Evolutionary conservation across 2,329 filamentous ascomycete genomes (phyloP).

Genomic region (Penicillium sp.): DNA sequence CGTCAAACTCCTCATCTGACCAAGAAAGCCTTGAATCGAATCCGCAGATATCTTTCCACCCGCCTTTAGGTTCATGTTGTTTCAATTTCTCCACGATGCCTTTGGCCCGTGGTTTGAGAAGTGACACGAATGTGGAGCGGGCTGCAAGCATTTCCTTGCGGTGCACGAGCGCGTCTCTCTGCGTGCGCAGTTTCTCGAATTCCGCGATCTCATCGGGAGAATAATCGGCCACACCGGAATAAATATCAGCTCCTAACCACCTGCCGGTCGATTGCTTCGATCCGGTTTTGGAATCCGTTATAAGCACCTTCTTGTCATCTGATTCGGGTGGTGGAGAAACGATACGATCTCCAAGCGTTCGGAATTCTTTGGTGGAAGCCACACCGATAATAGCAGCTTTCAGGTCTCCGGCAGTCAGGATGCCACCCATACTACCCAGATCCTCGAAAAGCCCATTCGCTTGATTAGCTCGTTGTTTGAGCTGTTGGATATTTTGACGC

Average conservation of each 20-base stretch:
- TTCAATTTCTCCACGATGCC: constrained; percentile 46
- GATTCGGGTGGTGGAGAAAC: constrained; percentile 33
- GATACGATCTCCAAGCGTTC: constrained; percentile 42
- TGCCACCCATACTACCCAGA: constrained; percentile 45
- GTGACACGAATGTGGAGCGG: constrained; percentile 43
- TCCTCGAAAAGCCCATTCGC: constrained; percentile 29
- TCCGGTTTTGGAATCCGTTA: constrained; percentile 14
- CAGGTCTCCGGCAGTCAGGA: constrained; percentile 44
- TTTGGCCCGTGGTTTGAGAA: constrained; percentile 46
- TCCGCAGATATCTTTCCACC: constrained; percentile 52
- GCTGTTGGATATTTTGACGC: constrained; percentile 33
- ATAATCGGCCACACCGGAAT: constrained; percentile 33
- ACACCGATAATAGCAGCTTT: constrained; percentile 42
- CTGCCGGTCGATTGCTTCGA: constrained; percentile 19
- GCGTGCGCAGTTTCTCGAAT: constrained; percentile 39
- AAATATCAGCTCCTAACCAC: constrained; percentile 32
- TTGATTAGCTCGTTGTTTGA: constrained; percentile 27
- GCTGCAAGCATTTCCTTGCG: constrained; percentile 44
- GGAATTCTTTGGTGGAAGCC: constrained; percentile 43
- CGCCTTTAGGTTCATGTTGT: constrained; percentile 46
- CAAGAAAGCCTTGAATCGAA: constrained; percentile 50
- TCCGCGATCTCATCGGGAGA: constrained; percentile 40
- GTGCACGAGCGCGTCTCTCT: constrained; percentile 35
- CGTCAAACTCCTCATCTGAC: constrained; percentile 51
- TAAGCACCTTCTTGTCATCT: constrained; percentile 20